A percentile compares a stretch with the other conserved stretches of the same genome.
phyloP scores from a whole-genome alignment of 495 filamentous ascomycete species.

The Xylona heveae region DNA sequence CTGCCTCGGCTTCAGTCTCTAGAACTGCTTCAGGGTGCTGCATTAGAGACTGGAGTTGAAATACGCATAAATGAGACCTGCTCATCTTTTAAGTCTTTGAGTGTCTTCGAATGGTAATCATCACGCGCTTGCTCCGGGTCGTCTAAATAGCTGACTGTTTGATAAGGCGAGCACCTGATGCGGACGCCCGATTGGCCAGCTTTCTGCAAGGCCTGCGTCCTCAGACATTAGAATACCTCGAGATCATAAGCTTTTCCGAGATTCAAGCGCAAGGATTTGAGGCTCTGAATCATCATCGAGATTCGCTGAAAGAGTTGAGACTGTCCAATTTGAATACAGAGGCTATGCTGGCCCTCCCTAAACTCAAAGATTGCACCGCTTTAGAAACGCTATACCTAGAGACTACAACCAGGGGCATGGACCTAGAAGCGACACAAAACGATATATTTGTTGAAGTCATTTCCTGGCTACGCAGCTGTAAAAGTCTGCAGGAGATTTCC shows the following conservation, averaged over 20 bases:
- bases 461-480: constrained; percentile 33
- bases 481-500: constrained; percentile 25
- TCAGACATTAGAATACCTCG: constrained; percentile 36
- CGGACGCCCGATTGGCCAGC: constrained; percentile 30
- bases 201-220: constrained; percentile 34
- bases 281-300: constrained; percentile 32
- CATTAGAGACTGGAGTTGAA: constrained; percentile 28
- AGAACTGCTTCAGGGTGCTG: constrained; percentile 31
- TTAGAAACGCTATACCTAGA: constrained; percentile 31
- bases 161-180: constrained; percentile 14
- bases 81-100: constrained; percentile 35
- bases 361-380: constrained; percentile 27
- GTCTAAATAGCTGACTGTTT: constrained; percentile 5
- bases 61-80: constrained; percentile 33
- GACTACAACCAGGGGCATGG: constrained; percentile 11
- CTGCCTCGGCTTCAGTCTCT: constrained; percentile 25
- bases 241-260: constrained; percentile 27
- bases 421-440: constrained; percentile 23
- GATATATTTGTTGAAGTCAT: constrained; percentile 28
- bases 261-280: constrained; percentile 32
- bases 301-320: constrained; percentile 32
- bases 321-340: constrained; percentile 26
- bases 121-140: constrained; percentile 6
- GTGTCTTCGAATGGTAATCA: constrained; percentile 29
- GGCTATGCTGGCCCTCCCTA: constrained; percentile 23